Percentiles rank a stretch among this genome's conserved stretches.
phyloP scores from a whole-genome alignment of 768 basidiomycete genomes.

The Mycena olivaceomarginata region DNA sequence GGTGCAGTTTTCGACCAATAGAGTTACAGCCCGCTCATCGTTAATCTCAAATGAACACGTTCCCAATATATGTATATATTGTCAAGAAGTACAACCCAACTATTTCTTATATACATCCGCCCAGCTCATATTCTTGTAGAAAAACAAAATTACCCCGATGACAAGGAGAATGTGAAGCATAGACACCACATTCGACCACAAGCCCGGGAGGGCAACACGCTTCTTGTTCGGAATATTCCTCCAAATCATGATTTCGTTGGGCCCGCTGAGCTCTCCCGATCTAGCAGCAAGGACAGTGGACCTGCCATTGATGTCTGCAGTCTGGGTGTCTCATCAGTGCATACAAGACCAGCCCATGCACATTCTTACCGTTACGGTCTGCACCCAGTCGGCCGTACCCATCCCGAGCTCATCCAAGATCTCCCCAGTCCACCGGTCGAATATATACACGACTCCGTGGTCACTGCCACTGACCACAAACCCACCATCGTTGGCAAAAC shows the following conservation, averaged over 20 bases:
- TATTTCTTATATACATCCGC: too few relatives aligned
- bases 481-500: constrained; percentile 27
- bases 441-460: constrained; percentile 42
- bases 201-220: too few relatives aligned
- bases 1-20: too few relatives aligned
- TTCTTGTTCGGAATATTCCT: not conserved
- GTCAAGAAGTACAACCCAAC: too few relatives aligned
- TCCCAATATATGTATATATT: too few relatives aligned
- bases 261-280: constrained; percentile 7
- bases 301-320: not conserved
- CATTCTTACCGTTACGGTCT: constrained; percentile 31
- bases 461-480: constrained; percentile 42
- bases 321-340: not conserved
- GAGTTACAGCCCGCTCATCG: too few relatives aligned
- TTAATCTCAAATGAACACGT: too few relatives aligned
- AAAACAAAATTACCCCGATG: too few relatives aligned
- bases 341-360: too few relatives aligned
- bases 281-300: constrained; percentile 32
- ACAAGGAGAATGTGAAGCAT: too few relatives aligned
- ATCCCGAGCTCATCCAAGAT: constrained; percentile 16
- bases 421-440: constrained; percentile 22
- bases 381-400: constrained; percentile 22
- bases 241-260: constrained; percentile 29
- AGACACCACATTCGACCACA: too few relatives aligned
- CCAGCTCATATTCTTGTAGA: too few relatives aligned